Base-by-base conservation (phyloP, 805 yeast genomes). In the Metschnikowia lachancei region DNA sequence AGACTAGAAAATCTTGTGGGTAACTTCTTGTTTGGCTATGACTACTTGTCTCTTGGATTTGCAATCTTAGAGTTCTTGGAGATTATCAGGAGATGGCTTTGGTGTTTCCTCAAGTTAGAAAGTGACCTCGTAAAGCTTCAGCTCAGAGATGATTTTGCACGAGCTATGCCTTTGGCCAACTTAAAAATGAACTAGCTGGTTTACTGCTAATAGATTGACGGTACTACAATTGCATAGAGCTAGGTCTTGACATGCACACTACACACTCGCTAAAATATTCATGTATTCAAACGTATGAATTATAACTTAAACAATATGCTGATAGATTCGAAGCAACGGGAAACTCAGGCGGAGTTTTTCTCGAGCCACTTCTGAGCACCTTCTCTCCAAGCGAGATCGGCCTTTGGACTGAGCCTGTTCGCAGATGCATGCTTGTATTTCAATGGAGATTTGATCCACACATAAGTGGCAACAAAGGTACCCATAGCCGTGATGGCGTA, bases 91-190 rank as follows among this genome's bases (percentile, higher is more conserved):
- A 77, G 99, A 60, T 87, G 91, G 81, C 66, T 89, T 42, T 94
- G 99, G 99, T 80, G 90, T 35, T 77, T 87, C 50, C 70, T 92
- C 60, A 84, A 94, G 59, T 67, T 91, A 14, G 98, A 94, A 55
- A 79, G 85, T 26, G 97, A 92, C 60, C 82, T 71, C 62, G 50
- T 62, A 41, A 72, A 70, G 50, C 52, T 67, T 28, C 62, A 56
- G 29, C 43, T 41, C 16, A 49, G 42, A 13, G 61, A 54, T 30
- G 52, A 47, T n/a, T 42, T 50, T 24, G 51, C 54, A 4, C 41
- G 46, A 16, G 54, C 54, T 16, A 31, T 53, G 34, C 56, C 56
- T 13, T 46, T 53, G 37, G 44, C 51, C 20, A 46, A 40, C 36
- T 28, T 44, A 16, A 50, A 50, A 32, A 30, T 40, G 8, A 46